phyloP scores from a whole-genome alignment of 305 asterid species.

The Solanum aculeatissimum region DNA sequence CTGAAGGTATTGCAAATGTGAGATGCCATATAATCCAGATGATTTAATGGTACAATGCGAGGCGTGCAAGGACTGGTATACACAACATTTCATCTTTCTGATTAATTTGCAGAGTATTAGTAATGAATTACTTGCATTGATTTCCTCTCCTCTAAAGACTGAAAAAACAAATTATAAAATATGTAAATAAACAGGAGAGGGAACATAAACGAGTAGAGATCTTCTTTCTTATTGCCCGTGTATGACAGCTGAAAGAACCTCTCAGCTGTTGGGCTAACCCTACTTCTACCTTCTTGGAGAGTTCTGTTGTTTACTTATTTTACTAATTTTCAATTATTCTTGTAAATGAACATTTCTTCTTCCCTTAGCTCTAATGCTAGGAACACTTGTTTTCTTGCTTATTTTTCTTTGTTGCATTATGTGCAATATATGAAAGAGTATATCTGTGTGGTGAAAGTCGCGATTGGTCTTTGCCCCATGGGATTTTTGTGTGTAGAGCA shows the following conservation, averaged over 20 bases:
- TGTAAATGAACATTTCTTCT: neutral
- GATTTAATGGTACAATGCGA: slow-evolving; percentile 69
- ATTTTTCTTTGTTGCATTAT: neutral
- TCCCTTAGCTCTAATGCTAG: neutral
- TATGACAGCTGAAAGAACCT: neutral
- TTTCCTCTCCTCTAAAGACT: neutral
- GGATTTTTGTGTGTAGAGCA: neutral
- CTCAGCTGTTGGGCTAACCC: neutral
- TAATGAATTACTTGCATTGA: neutral
- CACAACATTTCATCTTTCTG: neutral
- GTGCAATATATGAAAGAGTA: neutral
- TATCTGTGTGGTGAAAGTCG: neutral
- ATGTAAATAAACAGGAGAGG: neutral
- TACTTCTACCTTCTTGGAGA: neutral
- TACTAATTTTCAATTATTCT: neutral
- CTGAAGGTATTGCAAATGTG: slow-evolving; percentile 74
- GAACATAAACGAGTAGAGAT: neutral
- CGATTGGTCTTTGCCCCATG: neutral
- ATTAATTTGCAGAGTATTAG: neutral
- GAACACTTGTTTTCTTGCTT: neutral
- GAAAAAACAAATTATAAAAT: neutral
- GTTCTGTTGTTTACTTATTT: neutral
- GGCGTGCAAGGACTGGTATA: slow-evolving; percentile 66
- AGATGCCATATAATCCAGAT: slow-evolving; percentile 82
- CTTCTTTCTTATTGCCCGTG: neutral